Conservation (phyloP, 177 flowering plant species). For the Vitis hybrid region DNA sequence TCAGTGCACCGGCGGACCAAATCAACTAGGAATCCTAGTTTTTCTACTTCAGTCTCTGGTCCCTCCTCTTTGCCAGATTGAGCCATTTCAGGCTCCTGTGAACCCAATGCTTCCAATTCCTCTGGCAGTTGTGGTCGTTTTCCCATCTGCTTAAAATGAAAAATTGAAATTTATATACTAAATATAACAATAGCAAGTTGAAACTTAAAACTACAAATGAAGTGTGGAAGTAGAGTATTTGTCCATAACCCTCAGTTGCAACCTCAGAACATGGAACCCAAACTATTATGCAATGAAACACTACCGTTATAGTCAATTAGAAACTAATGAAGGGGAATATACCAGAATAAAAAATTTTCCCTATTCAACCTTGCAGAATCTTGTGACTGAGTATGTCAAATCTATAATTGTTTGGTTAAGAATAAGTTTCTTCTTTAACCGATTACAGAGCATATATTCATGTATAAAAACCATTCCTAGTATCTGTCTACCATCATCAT, state of each 20-base stretch:
- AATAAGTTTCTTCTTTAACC: no score
- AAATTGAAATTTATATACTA: background rate
- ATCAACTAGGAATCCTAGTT: slow-evolving; percentile 52
- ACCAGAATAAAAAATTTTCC: no score
- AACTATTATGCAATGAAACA: background rate
- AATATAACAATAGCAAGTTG: background rate
- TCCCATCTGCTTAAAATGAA: slow-evolving; percentile 43
- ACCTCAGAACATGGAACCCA: background rate
- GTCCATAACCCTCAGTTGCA: background rate
- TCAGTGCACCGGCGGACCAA: slow-evolving; percentile 65
- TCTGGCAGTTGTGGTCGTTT: slow-evolving; percentile 72
- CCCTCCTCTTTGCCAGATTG: slow-evolving; percentile 20
- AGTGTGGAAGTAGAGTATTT: background rate
- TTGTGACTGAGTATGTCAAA: no score
- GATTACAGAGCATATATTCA: no score
- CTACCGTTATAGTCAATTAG: background rate
- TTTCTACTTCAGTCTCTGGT: slow-evolving; percentile 39
- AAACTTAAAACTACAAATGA: background rate
- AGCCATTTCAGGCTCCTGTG: slow-evolving; percentile 27
- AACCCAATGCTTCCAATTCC: slow-evolving; percentile 49
- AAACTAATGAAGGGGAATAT: no score
- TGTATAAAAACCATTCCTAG: no score
- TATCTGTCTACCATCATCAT: no score
- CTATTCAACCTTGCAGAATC: no score
- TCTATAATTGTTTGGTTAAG: no score